Evolutionary conservation across 805 yeast genomes (phyloP), one percentile per base, ranked within the genome.

Genomic region (Hemisphaericaspora nanyangensis): DNA sequence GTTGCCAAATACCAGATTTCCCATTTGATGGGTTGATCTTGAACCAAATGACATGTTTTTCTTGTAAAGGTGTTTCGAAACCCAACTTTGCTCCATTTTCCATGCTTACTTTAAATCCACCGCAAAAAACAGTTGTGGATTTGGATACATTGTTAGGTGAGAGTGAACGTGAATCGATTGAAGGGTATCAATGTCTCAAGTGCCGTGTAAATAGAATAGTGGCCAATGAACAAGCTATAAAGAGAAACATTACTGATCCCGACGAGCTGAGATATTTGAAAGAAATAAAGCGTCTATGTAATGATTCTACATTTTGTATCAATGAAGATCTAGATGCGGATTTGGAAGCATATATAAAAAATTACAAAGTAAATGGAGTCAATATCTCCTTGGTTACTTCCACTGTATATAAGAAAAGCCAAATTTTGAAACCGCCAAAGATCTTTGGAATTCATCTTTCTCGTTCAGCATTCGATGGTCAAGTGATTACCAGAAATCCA

Each of bases 361-460:
- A 54, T 8, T 82, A 79, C 52, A 60, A 65, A 11, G 62, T 63
- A 34, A 56, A 59, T 7, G 74, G 74, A 0, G 60, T 74, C 34
- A 67, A 66, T 28, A 58, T 79, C 2, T 61, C 68, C 17, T 51
- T 60, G 7, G 54, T 85, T 3, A 75, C 77, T 31, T 76, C 91
- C 1, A 76, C 81, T 0, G 87, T 91, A 5, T 75, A 79, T 24
- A 85, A 86, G 53, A 75, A 73, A 45, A 77, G 82, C 0, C 68
- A 71, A 17, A 71, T 88, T 29, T 68, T 77, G 10, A 71, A 73
- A 39, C 76, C 86, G 4, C 97, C 99, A 0, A 70, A 75, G 39
- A 63, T 86, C 6, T 68, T 93, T 35, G 76, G 85, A 0, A 63
- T 91, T n/a, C 98, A 91, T 57, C 61, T 93, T 30, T 87, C 96